phyloP scores from a whole-genome alignment of 1,284 basidiomycete species.

The Sporisorium graminicola region DNA sequence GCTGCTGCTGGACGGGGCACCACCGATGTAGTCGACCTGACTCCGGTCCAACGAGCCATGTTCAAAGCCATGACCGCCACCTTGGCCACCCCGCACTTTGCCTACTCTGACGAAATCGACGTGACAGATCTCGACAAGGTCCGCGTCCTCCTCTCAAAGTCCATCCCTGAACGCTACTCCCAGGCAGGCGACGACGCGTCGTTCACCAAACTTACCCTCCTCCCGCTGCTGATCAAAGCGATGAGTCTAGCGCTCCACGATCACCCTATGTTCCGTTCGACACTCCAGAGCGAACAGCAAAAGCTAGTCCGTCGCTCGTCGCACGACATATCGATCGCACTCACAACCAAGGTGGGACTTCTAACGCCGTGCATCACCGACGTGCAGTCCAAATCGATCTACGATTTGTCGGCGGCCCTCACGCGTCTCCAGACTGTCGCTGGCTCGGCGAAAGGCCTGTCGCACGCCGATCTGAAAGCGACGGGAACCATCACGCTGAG shows the following conservation, averaged over 20 bases:
- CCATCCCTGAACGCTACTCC: slow-evolving; percentile 74
- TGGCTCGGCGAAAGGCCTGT: slow-evolving; percentile 24
- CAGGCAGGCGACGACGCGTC: slow-evolving; percentile 34
- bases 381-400: slow-evolving; percentile 76
- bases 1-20: slow-evolving; percentile 3
- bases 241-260: slow-evolving; percentile 83
- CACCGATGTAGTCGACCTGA: slow-evolving; percentile 50
- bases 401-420: slow-evolving; percentile 72
- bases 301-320: slow-evolving; percentile 39
- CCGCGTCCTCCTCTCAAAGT: slow-evolving; percentile 78
- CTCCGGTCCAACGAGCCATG: slow-evolving; percentile 67
- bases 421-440: slow-evolving; percentile 43
- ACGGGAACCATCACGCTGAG: slow-evolving; percentile 83
- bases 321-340: slow-evolving; percentile 74
- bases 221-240: slow-evolving; percentile 87
- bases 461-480: slow-evolving; percentile 26
- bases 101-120: slow-evolving; percentile 79
- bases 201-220: slow-evolving; percentile 78
- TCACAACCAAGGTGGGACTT: slow-evolving; percentile 83
- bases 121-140: slow-evolving; percentile 82
- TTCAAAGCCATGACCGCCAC: slow-evolving; percentile 68
- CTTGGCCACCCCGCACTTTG: slow-evolving; percentile 79
- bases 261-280: slow-evolving; percentile 80
- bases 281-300: slow-evolving; percentile 27
- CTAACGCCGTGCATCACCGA: slow-evolving; percentile 85